Base-by-base conservation (phyloP, 2,329 filamentous ascomycete genomes). In the Hypoxylon sp. region DNA sequence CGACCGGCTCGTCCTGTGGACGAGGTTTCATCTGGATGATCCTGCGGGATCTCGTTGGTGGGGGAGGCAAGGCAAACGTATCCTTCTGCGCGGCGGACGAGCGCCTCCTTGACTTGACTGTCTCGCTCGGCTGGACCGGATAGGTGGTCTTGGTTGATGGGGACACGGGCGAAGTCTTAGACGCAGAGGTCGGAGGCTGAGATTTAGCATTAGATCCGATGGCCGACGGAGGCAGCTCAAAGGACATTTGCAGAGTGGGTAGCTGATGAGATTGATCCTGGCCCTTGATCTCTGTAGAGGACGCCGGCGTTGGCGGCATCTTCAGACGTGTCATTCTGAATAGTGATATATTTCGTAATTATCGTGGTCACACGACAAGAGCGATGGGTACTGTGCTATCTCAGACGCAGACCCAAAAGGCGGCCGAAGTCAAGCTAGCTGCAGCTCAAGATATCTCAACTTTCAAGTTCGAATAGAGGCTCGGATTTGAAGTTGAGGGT, bases 21-120 rank as follows among this genome's bases (percentile, higher is more conserved):
- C 82, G 80, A 16, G 87, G 95, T 79, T 97, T 97, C 94, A 98
- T 97, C 80, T 98, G 95, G 62, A 98, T 98, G 76, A 99, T 98
- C 81, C 96, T 98, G 73, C 95, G 90, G 42, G 93, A 92, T 67
- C 95, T 86, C 2, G 94, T 97, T 0, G 96, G 96, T 14, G 95
- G 96, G 8, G 96, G 96, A 18, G 96, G 96, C 14, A 99, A 86
- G 8, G 91, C 86, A 77, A 97, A 96, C 49, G 85, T 82, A 71
- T 89, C 86, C 69, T 88, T 89, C 60, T 83, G 81, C 61, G 80
- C 78, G 11, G 82, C 77, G 14, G 85, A 84, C 0, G 83, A 81
- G 40, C 86, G 80, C 60, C 85, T 80, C 53, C 84, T 80, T n/a
- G 82, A 80, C 71, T 86, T 86, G 69, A 85, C 83, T 0, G 82